A percentile compares a stretch with the other conserved stretches of the same genome.
phyloP scores from a whole-genome alignment of 345 rosid species.

The Rhizophora apiculata region DNA sequence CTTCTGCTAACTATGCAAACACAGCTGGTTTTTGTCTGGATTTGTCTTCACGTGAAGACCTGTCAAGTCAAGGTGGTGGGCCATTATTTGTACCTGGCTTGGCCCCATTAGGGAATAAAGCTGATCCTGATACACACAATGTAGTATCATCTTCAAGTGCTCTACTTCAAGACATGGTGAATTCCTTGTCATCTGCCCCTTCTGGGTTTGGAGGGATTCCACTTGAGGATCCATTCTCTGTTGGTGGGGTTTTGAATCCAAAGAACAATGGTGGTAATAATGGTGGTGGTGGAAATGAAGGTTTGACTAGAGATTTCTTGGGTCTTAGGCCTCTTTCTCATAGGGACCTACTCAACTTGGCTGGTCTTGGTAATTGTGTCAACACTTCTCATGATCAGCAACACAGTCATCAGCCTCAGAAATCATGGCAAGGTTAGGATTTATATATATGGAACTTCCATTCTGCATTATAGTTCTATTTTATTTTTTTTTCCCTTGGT shows the following conservation, averaged over 20 bases:
- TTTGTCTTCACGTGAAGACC: slow-evolving; percentile 48
- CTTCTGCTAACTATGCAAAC: slow-evolving; percentile 3
- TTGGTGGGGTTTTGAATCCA: slow-evolving; percentile 41
- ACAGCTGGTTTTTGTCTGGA: slow-evolving; percentile 41
- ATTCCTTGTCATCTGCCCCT: slow-evolving; percentile 34
- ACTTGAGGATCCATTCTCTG: slow-evolving; percentile 38
- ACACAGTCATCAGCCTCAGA: slow-evolving; percentile 34
- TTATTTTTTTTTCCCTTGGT: slow-evolving; percentile 6
- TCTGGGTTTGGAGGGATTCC: slow-evolving; percentile 39
- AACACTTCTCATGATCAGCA: slow-evolving; percentile 40
- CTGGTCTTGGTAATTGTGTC: slow-evolving; percentile 60
- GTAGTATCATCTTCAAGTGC: slow-evolving; percentile 12
- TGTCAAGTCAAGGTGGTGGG: slow-evolving; percentile 13
- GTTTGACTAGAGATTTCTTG: slow-evolving; percentile 83
- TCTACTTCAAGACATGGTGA: slow-evolving; percentile 52
- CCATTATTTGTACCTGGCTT: slow-evolving; percentile 20
- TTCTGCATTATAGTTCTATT: background rate
- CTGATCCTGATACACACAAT: background rate
- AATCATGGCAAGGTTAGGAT: slow-evolving; percentile 64
- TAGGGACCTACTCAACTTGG: slow-evolving; percentile 61
- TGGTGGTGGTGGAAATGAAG: slow-evolving; percentile 38
- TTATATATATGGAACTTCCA: slow-evolving; percentile 7
- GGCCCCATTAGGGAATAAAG: slow-evolving; percentile 32
- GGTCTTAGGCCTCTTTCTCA: slow-evolving; percentile 68
- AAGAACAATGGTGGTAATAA: slow-evolving; percentile 20